These are phyloP conservation scores for Isochrysis galbana DNA, from an alignment of 78 protist genomes.

Conservation along the genomic window DNA sequence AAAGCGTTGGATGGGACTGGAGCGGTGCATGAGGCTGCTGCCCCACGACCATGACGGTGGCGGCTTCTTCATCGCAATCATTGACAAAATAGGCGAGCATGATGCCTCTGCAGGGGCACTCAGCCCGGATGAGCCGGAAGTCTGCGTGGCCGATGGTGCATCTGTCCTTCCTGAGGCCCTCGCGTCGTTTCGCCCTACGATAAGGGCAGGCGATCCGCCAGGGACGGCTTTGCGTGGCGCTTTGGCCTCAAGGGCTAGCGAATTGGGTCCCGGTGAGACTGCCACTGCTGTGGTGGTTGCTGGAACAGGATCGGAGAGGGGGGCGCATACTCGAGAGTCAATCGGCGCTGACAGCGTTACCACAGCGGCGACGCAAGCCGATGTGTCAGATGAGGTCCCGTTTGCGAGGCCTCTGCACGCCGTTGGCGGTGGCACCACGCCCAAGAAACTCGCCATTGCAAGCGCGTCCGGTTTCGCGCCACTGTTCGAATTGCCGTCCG, in stretches of 20 bases:
- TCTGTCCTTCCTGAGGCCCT: background rate
- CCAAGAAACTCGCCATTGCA: too few species aligned
- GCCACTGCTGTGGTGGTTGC: background rate
- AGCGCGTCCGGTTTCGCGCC: too few species aligned
- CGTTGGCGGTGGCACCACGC: too few species aligned
- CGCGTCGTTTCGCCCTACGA: background rate
- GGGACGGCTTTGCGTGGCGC: background rate
- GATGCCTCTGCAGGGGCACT: background rate
- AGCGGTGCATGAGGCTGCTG: conserved; percentile 40
- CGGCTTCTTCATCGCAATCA: conserved; percentile 72
- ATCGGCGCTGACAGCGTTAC: background rate
- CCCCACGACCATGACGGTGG: conserved; percentile 62
- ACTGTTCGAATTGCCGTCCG: too few species aligned
- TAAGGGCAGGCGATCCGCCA: background rate
- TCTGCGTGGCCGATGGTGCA: background rate
- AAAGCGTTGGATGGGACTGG: background rate
- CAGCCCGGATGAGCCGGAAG: background rate
- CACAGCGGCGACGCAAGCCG: background rate
- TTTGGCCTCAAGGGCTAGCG: background rate
- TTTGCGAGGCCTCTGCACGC: too few species aligned
- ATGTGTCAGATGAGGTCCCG: too few species aligned
- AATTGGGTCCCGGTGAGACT: background rate
- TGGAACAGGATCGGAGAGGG: background rate
- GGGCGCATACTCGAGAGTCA: background rate
- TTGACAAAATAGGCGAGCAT: conserved; percentile 1